Evolutionary conservation across 1,284 basidiomycete genomes (phyloP), one percentile per base, ranked within the genome.

Genomic region (Moesziomyces sp.): DNA sequence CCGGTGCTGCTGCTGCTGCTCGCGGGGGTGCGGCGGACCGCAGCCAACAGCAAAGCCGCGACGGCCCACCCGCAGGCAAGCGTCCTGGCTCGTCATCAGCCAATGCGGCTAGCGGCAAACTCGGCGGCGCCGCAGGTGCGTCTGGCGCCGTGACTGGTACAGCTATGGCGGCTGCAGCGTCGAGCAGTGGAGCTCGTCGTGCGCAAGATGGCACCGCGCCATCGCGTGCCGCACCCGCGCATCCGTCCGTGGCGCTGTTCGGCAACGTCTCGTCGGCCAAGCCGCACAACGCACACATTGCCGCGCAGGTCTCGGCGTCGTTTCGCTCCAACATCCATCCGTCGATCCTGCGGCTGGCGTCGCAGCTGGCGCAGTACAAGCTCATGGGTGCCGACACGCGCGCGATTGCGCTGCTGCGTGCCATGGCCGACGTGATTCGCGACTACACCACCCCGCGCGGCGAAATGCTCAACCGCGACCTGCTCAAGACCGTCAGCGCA

Each of bases 401-500:
- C 11, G 80, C 80, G 28, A 81, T 82, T 23, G 80, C 80, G 9
- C 74, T 82, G 5, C 74, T 84, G 0, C 68, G 56, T 2, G 82
- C 82, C 1, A 72, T 84, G 52, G 72, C 72, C 23, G 77, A 81
- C 33, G 79, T 84, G 47, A 78, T 84, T 19, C 58, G 66, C n/a
- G 82, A 84, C 64, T 84, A 84, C 66, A 72, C 70, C 28, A 83
- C 82, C 7, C 81, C 82, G 11, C 43, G 54, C 18, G 80, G 79
- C n/a, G 80, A 80, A 18, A 77, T 78, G 57, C 76, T 84, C 24
- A 82, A 69, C 46, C 69, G 82, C 23, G 80, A 83, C 48, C 52
- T 84, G 23, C 71, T 84, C 30, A 79, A 76, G 18, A 74, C 60
- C 3, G 68, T 84, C 13, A 76, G 71, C 8, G 68, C 93, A 18